Conservation (phyloP, 2,329 filamentous ascomycete genomes). For the Aspergillus sp. region DNA sequence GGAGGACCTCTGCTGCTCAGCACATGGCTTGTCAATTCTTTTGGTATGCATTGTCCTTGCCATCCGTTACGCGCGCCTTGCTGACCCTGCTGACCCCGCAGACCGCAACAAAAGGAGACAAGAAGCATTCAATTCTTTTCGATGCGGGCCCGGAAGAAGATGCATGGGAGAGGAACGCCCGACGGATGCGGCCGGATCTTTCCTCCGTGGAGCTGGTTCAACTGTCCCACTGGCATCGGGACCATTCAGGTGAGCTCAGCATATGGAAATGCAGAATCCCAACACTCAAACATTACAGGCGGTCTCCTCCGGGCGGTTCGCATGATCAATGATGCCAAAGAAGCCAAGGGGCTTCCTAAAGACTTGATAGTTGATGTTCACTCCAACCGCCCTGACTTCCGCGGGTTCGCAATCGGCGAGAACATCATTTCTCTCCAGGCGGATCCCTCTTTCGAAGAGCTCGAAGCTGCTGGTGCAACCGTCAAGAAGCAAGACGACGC, state of each 20-base stretch:
- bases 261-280: neutral
- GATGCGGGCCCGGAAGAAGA: conserved; percentile 56
- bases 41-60: conserved; percentile 40
- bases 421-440: conserved; percentile 52
- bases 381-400: conserved; percentile 52
- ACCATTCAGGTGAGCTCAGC: conserved; percentile 50
- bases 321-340: conserved; percentile 47
- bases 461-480: conserved; percentile 43
- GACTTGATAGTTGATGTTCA: conserved; percentile 52
- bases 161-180: conserved; percentile 52
- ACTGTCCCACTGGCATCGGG: conserved; percentile 57
- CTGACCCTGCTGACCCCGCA: conserved; percentile 18
- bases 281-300: conserved; percentile 26
- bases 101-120: conserved; percentile 49
- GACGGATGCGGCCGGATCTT: conserved; percentile 45
- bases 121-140: conserved; percentile 52
- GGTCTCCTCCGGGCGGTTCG: conserved; percentile 52
- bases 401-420: conserved; percentile 46
- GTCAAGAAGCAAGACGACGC: conserved; percentile 40
- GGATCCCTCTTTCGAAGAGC: conserved; percentile 53
- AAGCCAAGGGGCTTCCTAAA: conserved; percentile 18
- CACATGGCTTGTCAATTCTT: conserved; percentile 55
- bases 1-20: conserved; percentile 54
- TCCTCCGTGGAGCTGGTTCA: conserved; percentile 49
- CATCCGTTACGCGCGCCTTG: neutral